These are phyloP conservation scores for Talaromyces sp. DNA, from an alignment of 2,329 filamentous ascomycete genomes.

Conservation along the genomic window DNA sequence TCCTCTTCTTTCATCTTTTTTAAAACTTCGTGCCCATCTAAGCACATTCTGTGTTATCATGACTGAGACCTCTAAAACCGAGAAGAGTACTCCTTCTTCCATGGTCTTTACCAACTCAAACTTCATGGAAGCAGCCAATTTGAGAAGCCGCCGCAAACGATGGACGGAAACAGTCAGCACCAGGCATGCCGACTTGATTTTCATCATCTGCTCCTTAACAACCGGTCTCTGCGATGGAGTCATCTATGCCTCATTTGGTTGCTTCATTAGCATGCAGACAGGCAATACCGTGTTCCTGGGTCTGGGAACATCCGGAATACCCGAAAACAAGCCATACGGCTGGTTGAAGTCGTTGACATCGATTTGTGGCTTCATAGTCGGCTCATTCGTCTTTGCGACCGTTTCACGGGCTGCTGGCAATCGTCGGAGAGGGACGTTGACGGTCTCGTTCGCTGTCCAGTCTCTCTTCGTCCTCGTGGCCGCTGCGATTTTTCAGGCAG, in stretches of 20 bases:
- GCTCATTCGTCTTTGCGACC: slow-evolving; percentile 39
- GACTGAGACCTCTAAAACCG: not conserved
- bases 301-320: slow-evolving; percentile 42
- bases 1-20: not conserved
- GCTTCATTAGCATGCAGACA: slow-evolving; percentile 48
- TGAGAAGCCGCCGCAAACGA: not conserved
- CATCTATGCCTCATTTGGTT: slow-evolving; percentile 46
- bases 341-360: slow-evolving; percentile 46
- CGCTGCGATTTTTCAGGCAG: slow-evolving; percentile 37
- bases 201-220: slow-evolving; percentile 37
- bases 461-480: slow-evolving; percentile 39
- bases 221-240: slow-evolving; percentile 46
- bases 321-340: slow-evolving; percentile 37
- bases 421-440: slow-evolving; percentile 35
- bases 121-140: not conserved
- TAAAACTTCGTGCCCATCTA: not conserved
- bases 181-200: slow-evolving; percentile 36
- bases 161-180: slow-evolving; percentile 26
- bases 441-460: slow-evolving; percentile 41
- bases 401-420: slow-evolving; percentile 35
- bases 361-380: slow-evolving; percentile 41
- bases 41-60: not conserved
- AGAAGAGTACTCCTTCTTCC: not conserved
- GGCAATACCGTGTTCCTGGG: slow-evolving; percentile 49
- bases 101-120: not conserved